Evolutionary conservation across 2,329 filamentous ascomycete genomes (phyloP), one percentile per base, ranked within the genome.

Genomic region (Orbilia blumenaviensis): DNA sequence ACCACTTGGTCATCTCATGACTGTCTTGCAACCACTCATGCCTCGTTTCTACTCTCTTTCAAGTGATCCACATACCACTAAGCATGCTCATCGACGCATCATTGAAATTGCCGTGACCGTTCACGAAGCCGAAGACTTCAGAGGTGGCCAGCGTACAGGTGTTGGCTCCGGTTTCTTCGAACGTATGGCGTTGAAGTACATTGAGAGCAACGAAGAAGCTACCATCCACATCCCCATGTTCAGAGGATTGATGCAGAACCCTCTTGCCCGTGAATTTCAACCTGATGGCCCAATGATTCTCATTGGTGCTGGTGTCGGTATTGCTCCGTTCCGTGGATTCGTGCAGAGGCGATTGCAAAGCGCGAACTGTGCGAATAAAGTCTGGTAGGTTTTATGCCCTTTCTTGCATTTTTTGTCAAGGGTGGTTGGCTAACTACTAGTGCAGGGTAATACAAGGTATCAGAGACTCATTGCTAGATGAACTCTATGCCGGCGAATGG

Each of bases 31-130:
- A 80, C 91, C 92, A 56, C 87, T 98, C 61, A 98, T 98, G 94
- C 95, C 95, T 1, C 92, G 95, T 75, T 99, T 99, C 86, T 99
- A 99, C 85, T 98, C 94, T 2, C 89, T 99, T 12, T 97, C 94
- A 64, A 97, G 97, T 82, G 95, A 99, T 81, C 95, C 95, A 0
- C 92, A 95, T 78, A 89, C 96, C 79, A 91, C 89, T 1, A 87
- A 87, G 6, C 91, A 88, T 77, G 87, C 88, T 77, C 87, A 89
- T 21, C 91, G 92, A 78, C 91, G 94, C 29, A 85, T 98, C 74
- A 90, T 99, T 80, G 95, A 98, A 84, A 92, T 98, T 81, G 95
- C 95, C n/a, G 95, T 99, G 69, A 96, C 94, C 6, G 90, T 99
- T 75, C 95, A 98, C 82, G 93, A 97, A 83, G 89, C 90, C 1